phyloP scores from a whole-genome alignment of 1,139 yeast genomes.

The Geotrichum phurueaensis region DNA sequence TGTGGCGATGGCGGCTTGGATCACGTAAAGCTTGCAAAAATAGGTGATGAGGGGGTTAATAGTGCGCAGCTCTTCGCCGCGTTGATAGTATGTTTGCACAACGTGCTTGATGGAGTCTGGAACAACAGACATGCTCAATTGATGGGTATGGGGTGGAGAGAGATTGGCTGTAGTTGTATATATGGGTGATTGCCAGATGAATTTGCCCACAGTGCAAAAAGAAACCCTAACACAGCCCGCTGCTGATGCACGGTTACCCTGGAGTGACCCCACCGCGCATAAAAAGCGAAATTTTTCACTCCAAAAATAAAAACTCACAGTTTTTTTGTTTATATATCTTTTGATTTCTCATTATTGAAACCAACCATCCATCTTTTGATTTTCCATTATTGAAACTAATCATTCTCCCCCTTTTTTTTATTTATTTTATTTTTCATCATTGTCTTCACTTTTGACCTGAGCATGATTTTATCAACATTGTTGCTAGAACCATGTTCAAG shows the following conservation, averaged over 20 bases:
- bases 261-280: not conserved
- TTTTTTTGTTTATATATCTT: not conserved
- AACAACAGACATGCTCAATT: not conserved
- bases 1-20: constrained; percentile 55
- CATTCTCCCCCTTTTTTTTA: not conserved
- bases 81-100: not conserved
- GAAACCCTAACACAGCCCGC: not conserved
- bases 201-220: too few relatives aligned
- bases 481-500: not conserved
- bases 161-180: not conserved
- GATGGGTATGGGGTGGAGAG: not conserved
- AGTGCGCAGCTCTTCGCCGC: constrained; percentile 13
- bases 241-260: not conserved
- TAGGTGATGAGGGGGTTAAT: constrained; percentile 17
- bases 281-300: not conserved
- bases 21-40: constrained; percentile 44
- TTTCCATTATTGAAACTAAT: too few relatives aligned
- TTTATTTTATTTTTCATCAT: too few relatives aligned
- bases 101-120: not conserved
- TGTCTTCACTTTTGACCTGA: too few relatives aligned
- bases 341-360: too few relatives aligned
- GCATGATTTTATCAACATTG: not conserved
- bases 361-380: too few relatives aligned
- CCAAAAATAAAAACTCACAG: too few relatives aligned
- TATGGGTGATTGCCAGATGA: too few relatives aligned